A percentile compares a stretch with the other conserved stretches of the same genome.
These are phyloP conservation scores for Penicillium diatomitis DNA, from an alignment of 495 filamentous ascomycete species.

Conservation along the genomic window DNA sequence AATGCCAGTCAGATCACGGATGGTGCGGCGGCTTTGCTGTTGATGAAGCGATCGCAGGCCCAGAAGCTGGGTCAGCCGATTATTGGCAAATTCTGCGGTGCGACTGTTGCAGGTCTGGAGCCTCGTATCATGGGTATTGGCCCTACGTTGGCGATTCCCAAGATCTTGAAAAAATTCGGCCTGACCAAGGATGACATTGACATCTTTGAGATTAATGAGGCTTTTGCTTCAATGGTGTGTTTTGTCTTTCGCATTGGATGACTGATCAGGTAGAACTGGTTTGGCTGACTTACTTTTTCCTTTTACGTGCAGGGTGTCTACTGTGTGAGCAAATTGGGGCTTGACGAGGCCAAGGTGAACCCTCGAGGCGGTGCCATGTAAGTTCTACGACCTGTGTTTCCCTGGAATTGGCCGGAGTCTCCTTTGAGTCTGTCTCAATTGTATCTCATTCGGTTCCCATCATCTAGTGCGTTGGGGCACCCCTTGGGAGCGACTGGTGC, in stretches of 20 bases:
- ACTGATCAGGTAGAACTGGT: not conserved
- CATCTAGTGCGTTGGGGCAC: conserved; percentile 59
- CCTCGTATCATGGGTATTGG: conserved; percentile 97
- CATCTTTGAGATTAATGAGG: conserved; percentile 91
- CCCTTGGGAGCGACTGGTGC: conserved; percentile 72
- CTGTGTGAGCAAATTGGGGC: conserved; percentile 64
- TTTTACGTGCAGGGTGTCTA: conserved; percentile 53
- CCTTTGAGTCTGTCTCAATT: too few species aligned
- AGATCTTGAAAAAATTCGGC: conserved; percentile 72
- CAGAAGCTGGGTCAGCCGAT: conserved; percentile 79
- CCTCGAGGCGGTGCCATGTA: conserved; percentile 70
- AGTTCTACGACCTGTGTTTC: conserved; percentile 2
- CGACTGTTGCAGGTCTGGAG: conserved; percentile 77
- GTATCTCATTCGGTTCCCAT: not conserved
- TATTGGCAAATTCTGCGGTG: conserved; percentile 82
- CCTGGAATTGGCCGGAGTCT: too few species aligned
- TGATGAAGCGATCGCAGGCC: conserved; percentile 89
- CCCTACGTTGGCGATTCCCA: conserved; percentile 84
- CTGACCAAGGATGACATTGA: conserved; percentile 75
- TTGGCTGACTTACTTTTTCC: not conserved
- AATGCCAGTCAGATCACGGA: conserved; percentile 94
- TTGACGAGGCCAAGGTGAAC: conserved; percentile 83
- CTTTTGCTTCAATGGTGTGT: conserved; percentile 84
- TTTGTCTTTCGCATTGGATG: not conserved
- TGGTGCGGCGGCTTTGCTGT: conserved; percentile 77